Conservation (phyloP, 257 asterid species). For the Ilex aquifolium region DNA sequence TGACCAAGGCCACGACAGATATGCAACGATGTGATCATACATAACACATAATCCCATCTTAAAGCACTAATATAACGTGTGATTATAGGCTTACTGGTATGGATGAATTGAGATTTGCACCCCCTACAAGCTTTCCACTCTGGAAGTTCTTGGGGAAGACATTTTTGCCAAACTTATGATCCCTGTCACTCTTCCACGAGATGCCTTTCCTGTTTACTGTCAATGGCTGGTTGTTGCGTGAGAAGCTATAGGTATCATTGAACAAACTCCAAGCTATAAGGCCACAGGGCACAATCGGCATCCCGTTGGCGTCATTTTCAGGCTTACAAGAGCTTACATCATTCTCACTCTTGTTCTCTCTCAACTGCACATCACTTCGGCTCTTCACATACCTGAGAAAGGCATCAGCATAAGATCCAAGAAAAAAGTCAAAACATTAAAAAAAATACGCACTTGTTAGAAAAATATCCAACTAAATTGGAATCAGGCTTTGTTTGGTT, state of each 20-base stretch:
- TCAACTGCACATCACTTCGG: slow-evolving; percentile 89
- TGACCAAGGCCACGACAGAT: no score
- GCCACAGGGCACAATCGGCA: slow-evolving; percentile 91
- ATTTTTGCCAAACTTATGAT: slow-evolving; percentile 74
- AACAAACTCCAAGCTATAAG: slow-evolving; percentile 98
- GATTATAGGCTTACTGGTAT: slow-evolving; percentile 48
- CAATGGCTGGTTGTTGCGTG: slow-evolving; percentile 43
- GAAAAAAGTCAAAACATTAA: not conserved
- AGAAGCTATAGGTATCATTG: slow-evolving; percentile 72
- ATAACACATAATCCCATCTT: no score
- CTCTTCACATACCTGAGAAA: slow-evolving; percentile 79
- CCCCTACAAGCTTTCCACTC: slow-evolving; percentile 60
- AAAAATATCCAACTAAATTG: no score
- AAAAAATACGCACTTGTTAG: no score
- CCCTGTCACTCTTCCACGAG: slow-evolving; percentile 94
- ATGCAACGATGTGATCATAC: no score
- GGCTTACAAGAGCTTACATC: slow-evolving; percentile 64
- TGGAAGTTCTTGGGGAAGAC: slow-evolving; percentile 82
- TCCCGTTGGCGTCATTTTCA: slow-evolving; percentile 43
- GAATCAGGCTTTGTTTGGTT: no score
- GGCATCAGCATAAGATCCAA: not conserved
- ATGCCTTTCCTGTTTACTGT: slow-evolving; percentile 57
- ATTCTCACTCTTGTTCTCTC: slow-evolving; percentile 25
- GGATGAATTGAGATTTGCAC: slow-evolving; percentile 38
- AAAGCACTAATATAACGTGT: no score